A percentile compares a stretch with the other conserved stretches of the same genome.
phyloP scores from a whole-genome alignment of 371 early-diverging fungal genomes.

The Batkoa obscura region DNA sequence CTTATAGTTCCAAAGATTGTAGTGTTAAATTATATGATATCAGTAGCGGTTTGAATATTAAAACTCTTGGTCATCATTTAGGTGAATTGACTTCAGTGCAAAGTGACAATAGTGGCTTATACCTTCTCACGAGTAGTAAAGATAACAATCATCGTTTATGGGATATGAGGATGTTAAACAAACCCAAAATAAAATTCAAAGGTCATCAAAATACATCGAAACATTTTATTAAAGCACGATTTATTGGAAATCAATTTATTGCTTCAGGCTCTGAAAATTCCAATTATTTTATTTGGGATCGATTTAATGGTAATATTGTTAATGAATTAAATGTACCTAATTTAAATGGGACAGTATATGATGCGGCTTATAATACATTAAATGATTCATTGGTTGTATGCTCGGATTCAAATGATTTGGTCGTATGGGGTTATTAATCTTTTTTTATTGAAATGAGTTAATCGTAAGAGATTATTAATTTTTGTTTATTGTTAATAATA shows the following conservation, averaged over 20 bases:
- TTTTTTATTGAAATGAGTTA: no score
- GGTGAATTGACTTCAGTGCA: conserved; percentile 91
- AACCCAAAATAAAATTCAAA: conserved; percentile 70
- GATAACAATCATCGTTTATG: conserved; percentile 90
- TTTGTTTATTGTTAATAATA: no score
- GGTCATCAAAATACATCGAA: conserved; percentile 94
- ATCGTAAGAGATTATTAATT: no score
- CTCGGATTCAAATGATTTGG: no score
- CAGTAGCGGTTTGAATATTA: conserved; percentile 79
- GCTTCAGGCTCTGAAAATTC: conserved; percentile 89
- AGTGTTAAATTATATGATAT: conserved; percentile 95
- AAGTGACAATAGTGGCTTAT: conserved; percentile 62
- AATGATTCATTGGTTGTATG: no score
- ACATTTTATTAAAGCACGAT: conserved; percentile 78
- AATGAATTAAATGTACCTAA: background rate
- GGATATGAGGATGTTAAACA: conserved; percentile 78
- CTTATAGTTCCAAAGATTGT: conserved; percentile 66
- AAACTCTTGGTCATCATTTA: conserved; percentile 76
- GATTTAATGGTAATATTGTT: conserved; percentile 58
- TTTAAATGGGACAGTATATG: no score
- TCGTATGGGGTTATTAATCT: no score
- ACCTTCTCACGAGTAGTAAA: conserved; percentile 73
- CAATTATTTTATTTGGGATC: conserved; percentile 83
- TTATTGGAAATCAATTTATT: conserved; percentile 66
- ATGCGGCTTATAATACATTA: no score